Evolutionary conservation across 2,329 filamentous ascomycete genomes (phyloP), one percentile per base, ranked within the genome.

Genomic region (Arthrobotrys megalospora): DNA sequence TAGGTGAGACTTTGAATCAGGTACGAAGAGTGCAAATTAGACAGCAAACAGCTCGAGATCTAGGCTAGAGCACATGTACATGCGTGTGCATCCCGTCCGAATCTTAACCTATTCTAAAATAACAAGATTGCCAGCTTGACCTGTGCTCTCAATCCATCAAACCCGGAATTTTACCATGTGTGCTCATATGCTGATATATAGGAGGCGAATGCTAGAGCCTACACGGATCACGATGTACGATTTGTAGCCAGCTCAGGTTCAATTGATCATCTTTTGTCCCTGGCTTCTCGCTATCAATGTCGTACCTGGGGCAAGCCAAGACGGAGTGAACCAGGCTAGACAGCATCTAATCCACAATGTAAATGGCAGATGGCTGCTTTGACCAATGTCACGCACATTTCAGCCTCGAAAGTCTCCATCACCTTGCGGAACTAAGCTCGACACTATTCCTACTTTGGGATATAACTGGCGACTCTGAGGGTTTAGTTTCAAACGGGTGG

Each of bases 251-350:
- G n/a, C n/a, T n/a, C n/a, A n/a, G n/a, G n/a, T n/a, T n/a, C n/a
- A n/a, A n/a, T n/a, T n/a, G n/a, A 28, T 28, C 24, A 28, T 10
- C n/a, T 45, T 12, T 38, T 38, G 36, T 38, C 12, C 36, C 36
- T 38, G 16, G 28, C 50, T n/a, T n/a, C 50, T 16, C 50, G 11
- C 28, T 53, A n/a, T 38, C 32, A 38, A 38, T 38, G 32, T 41
- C n/a, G 52, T 58, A 21, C 52, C 52, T 58, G 52, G 12, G 14
- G 19, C 52, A 0, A 38, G 52, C 52, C 52, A 58, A 58, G 52
- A 58, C 34, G 52, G 52, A 58, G 52, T 2, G 16, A 19, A 21
- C 52, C 34, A 58, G 52, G 52, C n/a, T 21, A 36, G 34, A 38
- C 32, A 6, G 8, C 32, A 36, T 36, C 50, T 32, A 52, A 32